Base-by-base conservation (phyloP, 2,329 filamentous ascomycete genomes). In the Aureobasidium sp. region DNA sequence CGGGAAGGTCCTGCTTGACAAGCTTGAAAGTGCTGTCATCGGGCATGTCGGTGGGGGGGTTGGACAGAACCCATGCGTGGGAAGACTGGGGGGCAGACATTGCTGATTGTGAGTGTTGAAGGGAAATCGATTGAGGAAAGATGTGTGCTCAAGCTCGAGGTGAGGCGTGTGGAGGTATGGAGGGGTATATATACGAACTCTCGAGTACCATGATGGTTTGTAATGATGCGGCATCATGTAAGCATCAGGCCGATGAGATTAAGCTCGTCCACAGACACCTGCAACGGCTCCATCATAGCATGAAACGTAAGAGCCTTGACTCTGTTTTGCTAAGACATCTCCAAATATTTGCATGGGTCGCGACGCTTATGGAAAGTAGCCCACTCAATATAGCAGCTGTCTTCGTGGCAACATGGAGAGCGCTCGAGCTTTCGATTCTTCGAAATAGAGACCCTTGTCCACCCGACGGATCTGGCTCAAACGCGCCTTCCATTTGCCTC, bases 11-110 rank as follows among this genome's bases (percentile, higher is more conserved):
- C 5, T 64, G 68, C 8, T 70, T 72, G 56, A 70, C 64, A 53
- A 78, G 72, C 39, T 69, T 73, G 70, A 78, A 78, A 45, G 58
- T 61, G 47, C 17, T 61, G 35, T 61, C 47, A 47, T 61, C 58
- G 15, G 58, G 58, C 58, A 61, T 61, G 22, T 61, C 58, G n/a
- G 39, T 61, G 7, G 58, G 47, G 3, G 47, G 47, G 47, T 61
- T 53, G 58, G 58, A 24, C 27, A 61, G 39, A 22, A 61, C 35
- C 58, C 58, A 61, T 53, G 47, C 47, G 37, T 40, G 47, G 29
- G 39, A 37, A 33, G 57, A 42, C 47, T 52, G 45, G 29, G 58
- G 47, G 9, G 22, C 27, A 49, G 45, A 60, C 57, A 60, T 60
- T 39, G n/a, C n/a, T 60, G 57, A 31, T 29, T 37, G 31, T 48